Evolutionary conservation across 495 filamentous ascomycete species (phyloP), one percentile per base, ranked within the genome.

Genomic region (Aspergillus panamensis): DNA sequence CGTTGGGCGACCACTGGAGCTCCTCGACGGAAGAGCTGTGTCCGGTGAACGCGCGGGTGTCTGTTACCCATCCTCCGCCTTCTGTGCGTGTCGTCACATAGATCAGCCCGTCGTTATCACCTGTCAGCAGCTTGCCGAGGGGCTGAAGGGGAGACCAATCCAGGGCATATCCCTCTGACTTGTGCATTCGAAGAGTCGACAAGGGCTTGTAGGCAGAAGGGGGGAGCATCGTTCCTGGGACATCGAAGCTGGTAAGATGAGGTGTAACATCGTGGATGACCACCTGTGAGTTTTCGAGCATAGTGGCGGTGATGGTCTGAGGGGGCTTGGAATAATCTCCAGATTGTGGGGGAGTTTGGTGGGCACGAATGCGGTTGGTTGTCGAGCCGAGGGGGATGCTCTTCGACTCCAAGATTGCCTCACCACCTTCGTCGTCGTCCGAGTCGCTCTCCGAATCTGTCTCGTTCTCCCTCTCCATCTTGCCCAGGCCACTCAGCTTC

Each of bases 381-480:
- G 89, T 93, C 12, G 90, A 88, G 32, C 77, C 83, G 33, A 96
- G 75, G 6, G 90, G 90, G 63, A 98, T 94, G 48, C 84, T 86
- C 69, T 89, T 91, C 63, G 88, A 89, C 70, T 98, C 94, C 60
- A 98, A 88, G 60, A 98, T 95, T 3, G 94, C 91, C 62, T 98
- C 93, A 53, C 91, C 80, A 65, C 82, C 80, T 47, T 95, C 90
- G 61, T 91, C 87, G 63, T 86, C 84, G 48, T 88, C 85, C 43
- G 85, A 86, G 20, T 90, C 87, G 8, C 87, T 84, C n/a, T 91
- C 87, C 20, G 87, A 87, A 49, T 86, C 84, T 0, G 83, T 81
- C 55, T 86, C 82, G 17, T 80, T 81, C n/a, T 78, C 84, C 60
- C 80, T 79, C 59, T 94, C 87, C 87, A 92, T 96, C 65, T 88